Evolutionary conservation across 1,139 yeast species (phyloP).

Genomic region (Suhomyces atakaporum): DNA sequence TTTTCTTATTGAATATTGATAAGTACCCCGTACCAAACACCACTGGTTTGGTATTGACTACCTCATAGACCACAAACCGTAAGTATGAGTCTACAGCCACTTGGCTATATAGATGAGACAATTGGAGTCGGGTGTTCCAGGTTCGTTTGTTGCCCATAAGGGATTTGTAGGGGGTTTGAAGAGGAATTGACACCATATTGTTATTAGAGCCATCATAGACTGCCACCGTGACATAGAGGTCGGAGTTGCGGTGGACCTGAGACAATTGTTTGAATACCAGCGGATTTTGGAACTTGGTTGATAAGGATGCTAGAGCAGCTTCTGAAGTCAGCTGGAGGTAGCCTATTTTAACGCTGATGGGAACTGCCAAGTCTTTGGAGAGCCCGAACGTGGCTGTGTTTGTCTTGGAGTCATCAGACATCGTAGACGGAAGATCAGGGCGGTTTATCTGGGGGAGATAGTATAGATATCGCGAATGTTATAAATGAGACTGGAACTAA

Average conservation of each 20-base stretch:
- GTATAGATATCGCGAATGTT: too few relatives aligned
- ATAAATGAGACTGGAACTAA: too few relatives aligned
- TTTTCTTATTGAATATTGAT: conserved; percentile 52
- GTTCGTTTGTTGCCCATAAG: conserved; percentile 48
- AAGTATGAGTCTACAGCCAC: conserved; percentile 63
- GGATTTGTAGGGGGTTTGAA: conserved; percentile 64
- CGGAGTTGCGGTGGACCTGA: conserved; percentile 53
- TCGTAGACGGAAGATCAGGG: too few relatives aligned
- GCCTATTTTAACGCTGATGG: conserved; percentile 39
- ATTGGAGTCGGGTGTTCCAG: conserved; percentile 61
- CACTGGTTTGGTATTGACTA: conserved; percentile 50
- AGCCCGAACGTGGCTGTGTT: conserved; percentile 62
- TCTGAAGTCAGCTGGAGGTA: conserved; percentile 16
- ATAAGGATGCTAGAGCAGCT: conserved; percentile 24
- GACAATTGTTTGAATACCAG: conserved; percentile 51
- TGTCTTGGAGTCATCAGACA: conserved; percentile 11
- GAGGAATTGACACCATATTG: conserved; percentile 66
- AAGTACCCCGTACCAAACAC: conserved; percentile 64
- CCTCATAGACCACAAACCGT: conserved; percentile 67
- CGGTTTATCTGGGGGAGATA: too few relatives aligned
- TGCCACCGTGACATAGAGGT: conserved; percentile 62
- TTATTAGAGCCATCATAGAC: conserved; percentile 57
- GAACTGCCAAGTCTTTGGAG: conserved; percentile 68
- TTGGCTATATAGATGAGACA: conserved; percentile 73
- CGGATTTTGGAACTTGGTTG: conserved; percentile 60